These are phyloP conservation scores for Suillus tomentosus DNA, from an alignment of 768 basidiomycete species.

Conservation along the genomic window DNA sequence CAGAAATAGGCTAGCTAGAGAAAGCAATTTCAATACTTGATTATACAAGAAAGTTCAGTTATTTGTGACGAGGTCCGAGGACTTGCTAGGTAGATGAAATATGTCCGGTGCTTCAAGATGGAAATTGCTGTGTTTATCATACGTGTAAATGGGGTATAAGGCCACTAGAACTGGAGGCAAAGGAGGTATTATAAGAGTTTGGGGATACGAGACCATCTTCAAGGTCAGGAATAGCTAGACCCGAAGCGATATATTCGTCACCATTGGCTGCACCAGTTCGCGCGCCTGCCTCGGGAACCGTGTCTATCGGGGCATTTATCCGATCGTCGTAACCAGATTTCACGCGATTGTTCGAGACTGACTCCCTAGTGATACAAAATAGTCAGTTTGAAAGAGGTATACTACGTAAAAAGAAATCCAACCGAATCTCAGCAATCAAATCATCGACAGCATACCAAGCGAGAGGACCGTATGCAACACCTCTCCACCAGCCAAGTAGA, in stretches of 20 bases:
- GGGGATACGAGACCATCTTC: conserved; percentile 38
- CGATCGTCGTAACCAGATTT: conserved; percentile 74
- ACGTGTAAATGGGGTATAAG: conserved; percentile 45
- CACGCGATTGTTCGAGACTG: conserved; percentile 79
- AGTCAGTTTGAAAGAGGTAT: conserved; percentile 11
- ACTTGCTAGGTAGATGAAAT: background rate
- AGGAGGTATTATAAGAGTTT: conserved; percentile 20
- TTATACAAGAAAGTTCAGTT: background rate
- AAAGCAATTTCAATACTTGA: background rate
- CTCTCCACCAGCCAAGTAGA: conserved; percentile 72
- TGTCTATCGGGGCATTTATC: conserved; percentile 64
- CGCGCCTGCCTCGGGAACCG: conserved; percentile 71
- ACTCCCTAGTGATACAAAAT: conserved; percentile 46
- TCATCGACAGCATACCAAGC: conserved; percentile 81
- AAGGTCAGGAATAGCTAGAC: conserved; percentile 45
- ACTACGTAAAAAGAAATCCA: conserved; percentile 22
- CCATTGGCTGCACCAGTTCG: conserved; percentile 67
- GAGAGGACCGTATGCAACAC: conserved; percentile 63
- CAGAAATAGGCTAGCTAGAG: background rate
- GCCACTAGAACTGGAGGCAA: conserved; percentile 33
- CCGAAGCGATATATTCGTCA: conserved; percentile 56
- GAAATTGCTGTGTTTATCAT: background rate
- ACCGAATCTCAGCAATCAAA: conserved; percentile 83
- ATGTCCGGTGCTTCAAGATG: background rate
- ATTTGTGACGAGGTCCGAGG: conserved; percentile 1